Percentiles rank a stretch among this genome's conserved stretches.
Evolutionary conservation across 1,284 basidiomycete species (phyloP).

Genomic region (Taiwanofungus camphoratus): DNA sequence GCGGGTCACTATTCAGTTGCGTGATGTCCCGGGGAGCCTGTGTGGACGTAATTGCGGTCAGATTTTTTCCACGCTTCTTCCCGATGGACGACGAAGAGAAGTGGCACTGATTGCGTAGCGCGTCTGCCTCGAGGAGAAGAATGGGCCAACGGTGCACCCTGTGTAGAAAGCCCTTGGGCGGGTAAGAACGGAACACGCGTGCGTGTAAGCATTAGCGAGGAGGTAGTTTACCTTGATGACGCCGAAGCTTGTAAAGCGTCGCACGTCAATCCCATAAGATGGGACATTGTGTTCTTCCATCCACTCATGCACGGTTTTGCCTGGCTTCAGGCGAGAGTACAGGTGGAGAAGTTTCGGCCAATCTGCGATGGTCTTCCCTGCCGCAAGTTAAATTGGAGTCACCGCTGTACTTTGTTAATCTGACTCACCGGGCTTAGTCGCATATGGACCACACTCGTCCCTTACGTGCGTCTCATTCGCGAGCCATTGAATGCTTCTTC

Average conservation of each 20-base stretch:
- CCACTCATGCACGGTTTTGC: slow-evolving; percentile 86
- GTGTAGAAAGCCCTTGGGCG: slow-evolving; percentile 76
- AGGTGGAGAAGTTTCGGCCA: slow-evolving; percentile 83
- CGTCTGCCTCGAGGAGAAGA: slow-evolving; percentile 33
- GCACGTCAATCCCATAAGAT: slow-evolving; percentile 77
- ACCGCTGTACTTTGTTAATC: background rate
- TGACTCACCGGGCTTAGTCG: slow-evolving; percentile 63
- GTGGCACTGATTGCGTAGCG: slow-evolving; percentile 8
- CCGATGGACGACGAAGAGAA: slow-evolving; percentile 16
- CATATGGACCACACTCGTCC: slow-evolving; percentile 87
- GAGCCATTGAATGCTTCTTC: slow-evolving; percentile 80
- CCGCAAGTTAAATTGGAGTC: background rate
- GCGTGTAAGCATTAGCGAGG: background rate
- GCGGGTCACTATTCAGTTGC: no score
- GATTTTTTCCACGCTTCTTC: slow-evolving; percentile 19
- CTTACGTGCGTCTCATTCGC: slow-evolving; percentile 79
- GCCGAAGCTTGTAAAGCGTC: slow-evolving; percentile 95
- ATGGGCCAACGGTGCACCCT: slow-evolving; percentile 92
- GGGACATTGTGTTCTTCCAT: slow-evolving; percentile 75
- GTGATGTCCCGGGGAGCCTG: slow-evolving; percentile 14
- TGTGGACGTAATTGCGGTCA: slow-evolving; percentile 9
- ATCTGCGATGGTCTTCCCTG: slow-evolving; percentile 54
- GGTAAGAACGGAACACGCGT: background rate
- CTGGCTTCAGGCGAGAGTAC: slow-evolving; percentile 84
- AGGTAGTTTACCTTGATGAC: slow-evolving; percentile 79